phyloP scores from a whole-genome alignment of 495 filamentous ascomycete species.

The Penicillium antarcticum region DNA sequence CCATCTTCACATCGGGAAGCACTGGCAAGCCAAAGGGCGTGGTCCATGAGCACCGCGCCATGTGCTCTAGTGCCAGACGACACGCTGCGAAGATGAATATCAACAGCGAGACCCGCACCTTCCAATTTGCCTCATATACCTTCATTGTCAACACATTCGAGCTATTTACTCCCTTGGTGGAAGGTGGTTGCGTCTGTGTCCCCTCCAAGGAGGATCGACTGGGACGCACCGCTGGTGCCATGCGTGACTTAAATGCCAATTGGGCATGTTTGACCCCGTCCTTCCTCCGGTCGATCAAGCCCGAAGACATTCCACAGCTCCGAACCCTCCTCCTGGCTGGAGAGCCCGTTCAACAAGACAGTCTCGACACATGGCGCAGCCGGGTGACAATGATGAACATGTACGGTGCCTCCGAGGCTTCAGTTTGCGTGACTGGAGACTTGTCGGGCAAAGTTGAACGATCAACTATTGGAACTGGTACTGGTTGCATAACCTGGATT shows the following conservation, averaged over 20 bases:
- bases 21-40: conserved; percentile 46
- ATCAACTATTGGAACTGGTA: conserved; percentile 12
- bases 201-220: conserved; percentile 43
- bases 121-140: neutral
- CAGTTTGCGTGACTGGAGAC: conserved; percentile 1
- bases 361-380: conserved; percentile 13
- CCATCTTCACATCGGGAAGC: conserved; percentile 53
- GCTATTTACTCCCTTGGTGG: conserved; percentile 55
- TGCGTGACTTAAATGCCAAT: conserved; percentile 26
- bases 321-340: conserved; percentile 15
- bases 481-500: conserved; percentile 28
- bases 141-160: conserved; percentile 27
- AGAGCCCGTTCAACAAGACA: conserved; percentile 13
- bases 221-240: conserved; percentile 23
- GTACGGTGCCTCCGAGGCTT: conserved; percentile 27
- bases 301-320: conserved; percentile 26
- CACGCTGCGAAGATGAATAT: conserved; percentile 9
- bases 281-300: conserved; percentile 24
- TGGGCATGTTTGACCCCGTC: conserved; percentile 28
- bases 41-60: conserved; percentile 32
- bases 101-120: neutral
- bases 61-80: conserved; percentile 15
- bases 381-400: conserved; percentile 22
- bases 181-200: conserved; percentile 55
- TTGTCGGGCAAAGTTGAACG: conserved; percentile 10